Percentiles rank a stretch among this genome's conserved stretches.
Conservation (phyloP, 371 early-diverging fungal species). For the Mortierella sp. region DNA sequence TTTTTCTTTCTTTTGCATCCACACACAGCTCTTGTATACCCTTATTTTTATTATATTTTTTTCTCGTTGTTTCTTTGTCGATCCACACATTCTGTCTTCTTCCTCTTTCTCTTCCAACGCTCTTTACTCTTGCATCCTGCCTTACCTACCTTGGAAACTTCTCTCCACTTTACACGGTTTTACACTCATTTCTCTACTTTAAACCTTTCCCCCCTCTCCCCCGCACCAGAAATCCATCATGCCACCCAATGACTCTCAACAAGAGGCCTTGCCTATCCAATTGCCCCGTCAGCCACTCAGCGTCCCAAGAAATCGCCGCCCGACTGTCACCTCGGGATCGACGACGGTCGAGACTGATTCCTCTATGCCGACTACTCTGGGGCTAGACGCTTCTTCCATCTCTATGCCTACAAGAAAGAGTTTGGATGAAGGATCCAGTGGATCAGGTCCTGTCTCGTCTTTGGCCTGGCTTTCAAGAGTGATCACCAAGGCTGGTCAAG, state of each 20-base stretch:
- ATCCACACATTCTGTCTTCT: neutral
- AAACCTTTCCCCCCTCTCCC: neutral
- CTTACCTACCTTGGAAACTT: too few species aligned
- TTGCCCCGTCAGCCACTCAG: constrained; percentile 35
- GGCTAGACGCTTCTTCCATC: too few species aligned
- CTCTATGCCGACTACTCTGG: neutral
- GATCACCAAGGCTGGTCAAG: constrained; percentile 37
- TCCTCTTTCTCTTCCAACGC: neutral
- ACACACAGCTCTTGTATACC: too few species aligned
- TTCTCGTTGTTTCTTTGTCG: neutral
- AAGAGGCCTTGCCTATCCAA: constrained; percentile 40
- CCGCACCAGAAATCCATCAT: constrained; percentile 6
- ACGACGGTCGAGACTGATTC: neutral
- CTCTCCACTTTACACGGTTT: neutral
- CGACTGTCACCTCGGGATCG: neutral
- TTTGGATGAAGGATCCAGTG: neutral
- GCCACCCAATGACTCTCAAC: constrained; percentile 35
- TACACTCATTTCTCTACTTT: neutral
- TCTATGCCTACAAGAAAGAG: too few species aligned
- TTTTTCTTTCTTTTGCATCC: neutral
- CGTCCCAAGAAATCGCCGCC: constrained; percentile 31
- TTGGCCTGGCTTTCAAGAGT: constrained; percentile 40
- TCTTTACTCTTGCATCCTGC: neutral
- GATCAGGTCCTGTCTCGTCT: constrained; percentile 5
- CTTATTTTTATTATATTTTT: neutral